Evolutionary conservation across 2,329 filamentous ascomycete genomes (phyloP).

Genomic region (Gaeumannomyces tritici): DNA sequence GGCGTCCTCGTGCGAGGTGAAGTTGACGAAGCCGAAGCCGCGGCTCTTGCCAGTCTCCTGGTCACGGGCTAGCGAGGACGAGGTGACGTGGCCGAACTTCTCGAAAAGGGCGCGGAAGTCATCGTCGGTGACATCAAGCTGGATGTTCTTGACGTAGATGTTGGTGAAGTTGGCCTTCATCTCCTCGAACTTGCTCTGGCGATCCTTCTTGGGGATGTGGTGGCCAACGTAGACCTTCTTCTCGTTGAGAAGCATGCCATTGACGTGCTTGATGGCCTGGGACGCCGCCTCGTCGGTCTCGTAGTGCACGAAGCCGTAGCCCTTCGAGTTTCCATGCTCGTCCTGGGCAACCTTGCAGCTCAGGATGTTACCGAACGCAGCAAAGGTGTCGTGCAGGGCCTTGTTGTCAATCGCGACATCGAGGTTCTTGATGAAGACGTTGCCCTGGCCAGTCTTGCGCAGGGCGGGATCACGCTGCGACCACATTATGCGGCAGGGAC

Average conservation of each 20-base stretch:
- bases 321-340: conserved; percentile 93
- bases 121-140: conserved; percentile 74
- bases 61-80: conserved; percentile 85
- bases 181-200: conserved; percentile 99
- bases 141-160: conserved; percentile 98
- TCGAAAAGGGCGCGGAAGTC: conserved; percentile 92
- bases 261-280: conserved; percentile 98
- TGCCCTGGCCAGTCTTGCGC: conserved; percentile 98
- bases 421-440: conserved; percentile 99
- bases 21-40: conserved; percentile 96
- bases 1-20: conserved; percentile 81
- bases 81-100: conserved; percentile 88
- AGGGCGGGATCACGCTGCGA: conserved; percentile 98
- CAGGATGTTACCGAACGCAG: conserved; percentile 97
- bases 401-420: conserved; percentile 99
- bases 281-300: conserved; percentile 96
- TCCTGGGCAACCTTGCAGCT: conserved; percentile 99
- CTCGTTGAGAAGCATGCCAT: conserved; percentile 99
- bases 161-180: conserved; percentile 99
- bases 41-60: conserved; percentile 79
- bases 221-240: conserved; percentile 99
- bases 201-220: conserved; percentile 99
- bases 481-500: conserved; percentile 99
- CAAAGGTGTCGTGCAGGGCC: conserved; percentile 98
- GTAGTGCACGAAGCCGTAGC: conserved; percentile 99